These are phyloP conservation scores for Phoma sp. DNA, from an alignment of 2,329 filamentous ascomycete species.

Conservation along the genomic window DNA sequence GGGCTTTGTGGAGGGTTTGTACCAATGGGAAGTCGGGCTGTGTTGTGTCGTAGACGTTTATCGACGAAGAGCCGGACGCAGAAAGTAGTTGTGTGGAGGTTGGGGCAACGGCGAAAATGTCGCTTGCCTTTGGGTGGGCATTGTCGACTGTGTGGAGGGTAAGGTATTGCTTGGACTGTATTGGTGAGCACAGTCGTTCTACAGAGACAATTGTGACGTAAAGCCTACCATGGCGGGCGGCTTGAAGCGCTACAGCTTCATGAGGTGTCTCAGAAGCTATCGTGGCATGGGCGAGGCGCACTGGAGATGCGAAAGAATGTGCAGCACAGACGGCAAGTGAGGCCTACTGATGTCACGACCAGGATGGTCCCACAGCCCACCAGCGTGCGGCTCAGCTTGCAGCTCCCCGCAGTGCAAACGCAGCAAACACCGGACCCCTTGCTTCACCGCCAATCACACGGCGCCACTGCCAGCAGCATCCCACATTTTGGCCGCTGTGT, in stretches of 20 bases:
- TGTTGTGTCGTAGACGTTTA: constrained; percentile 79
- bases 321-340: constrained; percentile 5
- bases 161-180: constrained; percentile 96
- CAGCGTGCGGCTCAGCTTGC: background rate
- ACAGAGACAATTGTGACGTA: background rate
- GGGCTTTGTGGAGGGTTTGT: constrained; percentile 80
- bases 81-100: constrained; percentile 78
- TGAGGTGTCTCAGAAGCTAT: background rate
- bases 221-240: constrained; percentile 6
- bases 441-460: constrained; percentile 43
- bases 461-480: constrained; percentile 18
- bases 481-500: constrained; percentile 31
- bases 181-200: background rate
- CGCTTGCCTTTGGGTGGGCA: constrained; percentile 72
- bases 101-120: constrained; percentile 83
- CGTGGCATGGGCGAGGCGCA: background rate
- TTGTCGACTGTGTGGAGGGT: constrained; percentile 89
- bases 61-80: constrained; percentile 80
- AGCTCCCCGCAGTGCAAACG: constrained; percentile 37
- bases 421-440: constrained; percentile 26
- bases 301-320: background rate
- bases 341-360: constrained; percentile 35
- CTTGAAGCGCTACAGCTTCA: constrained; percentile 5
- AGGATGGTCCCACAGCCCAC: constrained; percentile 24
- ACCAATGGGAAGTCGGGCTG: constrained; percentile 74